Base-by-base conservation (phyloP, 345 rosid genomes). In the Durio zibethinus region DNA sequence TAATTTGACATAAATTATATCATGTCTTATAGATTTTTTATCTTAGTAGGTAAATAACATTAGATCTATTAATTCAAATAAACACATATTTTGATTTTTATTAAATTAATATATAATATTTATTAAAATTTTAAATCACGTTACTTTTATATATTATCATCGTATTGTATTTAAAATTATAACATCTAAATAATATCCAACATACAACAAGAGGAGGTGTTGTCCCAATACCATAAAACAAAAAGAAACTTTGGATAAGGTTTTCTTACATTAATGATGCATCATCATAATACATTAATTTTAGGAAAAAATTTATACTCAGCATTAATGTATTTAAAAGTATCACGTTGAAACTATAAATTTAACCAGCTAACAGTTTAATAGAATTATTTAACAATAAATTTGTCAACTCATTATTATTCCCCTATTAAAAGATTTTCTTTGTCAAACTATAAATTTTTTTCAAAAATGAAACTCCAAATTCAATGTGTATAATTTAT, bases 281-380 rank as follows among this genome's bases (percentile, higher is more conserved):
- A 6, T 33, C 21, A 33, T 62, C 40, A 36, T 35, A 18, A 15
- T 35, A 18, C 47, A 20, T 64, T 64, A 64, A 64, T 36, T 36
- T 64, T 64, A 3, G 7, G 27, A 1, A 20, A 20, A 50, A 50
- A 16, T 0, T 40, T 21, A 42, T 40, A 23, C 52, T 40, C 2
- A 11, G 53, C 8, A 65, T 48, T 70, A 48, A 70, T 27, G 35
- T 15, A 27, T 27, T 47, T 27, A 69, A 47, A 69, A 16, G 20
- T 16, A 47, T 47, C 40, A 8, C 2, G 73, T 69, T 69, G 73
- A 47, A 27, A 47, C 56, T 70, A 70, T 70, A 70, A 70, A 70
- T 48, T 48, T 27, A 69, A 70, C 16, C 74, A 70, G 54, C 59
- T 70, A 70, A 29, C 47, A 48, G 74, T 70, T 7, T 16, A 47